These are phyloP conservation scores for Cryptosporidium felis DNA, from an alignment of 169 alveolate genomes.

Conservation along the genomic window DNA sequence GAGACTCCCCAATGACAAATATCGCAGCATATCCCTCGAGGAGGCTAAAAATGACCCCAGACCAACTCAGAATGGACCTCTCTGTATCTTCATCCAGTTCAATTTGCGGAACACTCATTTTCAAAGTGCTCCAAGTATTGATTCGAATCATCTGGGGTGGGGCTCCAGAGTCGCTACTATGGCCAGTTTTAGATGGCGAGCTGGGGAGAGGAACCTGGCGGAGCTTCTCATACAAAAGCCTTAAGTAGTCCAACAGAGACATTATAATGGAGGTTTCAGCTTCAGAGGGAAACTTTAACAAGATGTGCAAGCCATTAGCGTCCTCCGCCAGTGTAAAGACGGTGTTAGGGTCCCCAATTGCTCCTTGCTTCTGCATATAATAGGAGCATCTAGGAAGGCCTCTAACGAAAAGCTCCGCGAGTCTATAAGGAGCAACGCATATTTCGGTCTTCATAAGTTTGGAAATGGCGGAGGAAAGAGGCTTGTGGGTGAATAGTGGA, in stretches of 20 bases:
- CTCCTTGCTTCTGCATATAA: constrained; percentile 68
- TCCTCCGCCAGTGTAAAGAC: constrained; percentile 17
- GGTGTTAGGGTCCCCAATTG: constrained; percentile 17
- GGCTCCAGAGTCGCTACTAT: background rate
- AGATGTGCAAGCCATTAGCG: constrained; percentile 1
- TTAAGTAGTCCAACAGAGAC: constrained; percentile 37
- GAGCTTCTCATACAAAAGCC: constrained; percentile 49
- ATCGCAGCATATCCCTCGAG: constrained; percentile 47
- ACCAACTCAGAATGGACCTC: constrained; percentile 64
- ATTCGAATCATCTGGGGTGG: constrained; percentile 42
- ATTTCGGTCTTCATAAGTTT: constrained; percentile 12
- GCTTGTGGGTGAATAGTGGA: constrained; percentile 29
- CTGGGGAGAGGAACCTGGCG: constrained; percentile 44
- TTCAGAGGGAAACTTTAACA: constrained; percentile 46
- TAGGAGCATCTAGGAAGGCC: constrained; percentile 63
- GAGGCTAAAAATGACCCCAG: constrained; percentile 55
- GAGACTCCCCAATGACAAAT: constrained; percentile 15
- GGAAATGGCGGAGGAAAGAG: constrained; percentile 21
- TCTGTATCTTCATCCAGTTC: constrained; percentile 66
- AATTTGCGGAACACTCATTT: constrained; percentile 62
- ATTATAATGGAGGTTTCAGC: constrained; percentile 35
- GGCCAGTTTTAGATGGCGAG: no score
- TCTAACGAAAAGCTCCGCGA: constrained; percentile 66
- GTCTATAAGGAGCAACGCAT: constrained; percentile 59
- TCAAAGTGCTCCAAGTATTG: constrained; percentile 63